Conservation (phyloP, 202 grass and related monocot species). For the Tripidium arundinaceum region DNA sequence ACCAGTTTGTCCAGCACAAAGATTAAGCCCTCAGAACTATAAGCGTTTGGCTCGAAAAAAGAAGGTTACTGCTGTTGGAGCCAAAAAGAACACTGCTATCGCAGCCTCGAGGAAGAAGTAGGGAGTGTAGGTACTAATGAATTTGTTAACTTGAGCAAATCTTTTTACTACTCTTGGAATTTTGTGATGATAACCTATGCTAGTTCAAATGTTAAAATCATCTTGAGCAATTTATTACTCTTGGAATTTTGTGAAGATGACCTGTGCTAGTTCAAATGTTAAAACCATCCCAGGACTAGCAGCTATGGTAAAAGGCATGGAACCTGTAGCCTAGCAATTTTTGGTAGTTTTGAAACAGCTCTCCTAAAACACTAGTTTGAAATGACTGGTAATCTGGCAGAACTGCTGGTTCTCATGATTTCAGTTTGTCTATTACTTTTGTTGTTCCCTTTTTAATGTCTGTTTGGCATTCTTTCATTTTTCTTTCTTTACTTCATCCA, state of each 20-base stretch:
- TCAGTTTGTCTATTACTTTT: conserved; percentile 3
- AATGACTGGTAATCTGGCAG: conserved; percentile 2
- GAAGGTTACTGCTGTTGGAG: conserved; percentile 28
- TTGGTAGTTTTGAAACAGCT: conserved; percentile 16
- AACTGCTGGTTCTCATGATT: conserved; percentile 8
- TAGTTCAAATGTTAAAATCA: background rate
- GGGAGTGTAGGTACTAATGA: conserved; percentile 31
- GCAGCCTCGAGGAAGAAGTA: conserved; percentile 20
- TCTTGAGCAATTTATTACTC: too few relatives aligned
- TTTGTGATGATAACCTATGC: conserved; percentile 11
- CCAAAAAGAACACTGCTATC: conserved; percentile 15
- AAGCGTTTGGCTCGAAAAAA: conserved; percentile 28
- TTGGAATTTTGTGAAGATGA: too few relatives aligned
- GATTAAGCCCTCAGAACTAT: conserved; percentile 27
- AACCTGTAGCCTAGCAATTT: background rate
- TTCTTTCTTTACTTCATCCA: background rate
- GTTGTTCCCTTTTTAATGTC: background rate
- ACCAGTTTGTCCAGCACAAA: conserved; percentile 33
- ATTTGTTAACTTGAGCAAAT: background rate
- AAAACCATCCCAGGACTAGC: background rate
- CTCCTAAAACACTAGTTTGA: background rate
- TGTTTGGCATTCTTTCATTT: background rate
- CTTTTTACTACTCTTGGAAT: background rate
- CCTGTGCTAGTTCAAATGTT: too few relatives aligned
- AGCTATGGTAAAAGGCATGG: background rate